Evolutionary conservation across 2,329 filamentous ascomycete genomes (phyloP).

Genomic region (Epichloe scottii): DNA sequence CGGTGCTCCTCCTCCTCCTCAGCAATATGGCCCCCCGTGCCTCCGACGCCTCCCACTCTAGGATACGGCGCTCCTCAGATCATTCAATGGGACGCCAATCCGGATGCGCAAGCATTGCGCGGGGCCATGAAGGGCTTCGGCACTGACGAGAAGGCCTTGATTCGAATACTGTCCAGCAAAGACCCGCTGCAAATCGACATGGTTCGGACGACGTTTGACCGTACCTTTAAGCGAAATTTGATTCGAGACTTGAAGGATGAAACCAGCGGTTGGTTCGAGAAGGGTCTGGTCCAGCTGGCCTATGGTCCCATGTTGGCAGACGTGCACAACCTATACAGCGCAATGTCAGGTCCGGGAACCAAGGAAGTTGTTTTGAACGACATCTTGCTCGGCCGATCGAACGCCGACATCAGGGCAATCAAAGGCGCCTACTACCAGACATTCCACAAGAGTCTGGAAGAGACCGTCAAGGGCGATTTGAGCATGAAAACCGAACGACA

Average conservation of each 20-base stretch:
- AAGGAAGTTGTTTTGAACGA: constrained; percentile 83
- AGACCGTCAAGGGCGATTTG: constrained; percentile 64
- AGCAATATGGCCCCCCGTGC: constrained; percentile 25
- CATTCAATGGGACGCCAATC: constrained; percentile 54
- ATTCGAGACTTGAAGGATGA: constrained; percentile 67
- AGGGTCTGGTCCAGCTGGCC: constrained; percentile 61
- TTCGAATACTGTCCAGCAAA: constrained; percentile 55
- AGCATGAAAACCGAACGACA: constrained; percentile 77
- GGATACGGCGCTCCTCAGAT: constrained; percentile 65
- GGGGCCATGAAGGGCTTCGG: constrained; percentile 89
- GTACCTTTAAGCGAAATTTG: constrained; percentile 53
- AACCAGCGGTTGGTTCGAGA: constrained; percentile 60
- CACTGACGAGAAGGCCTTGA: constrained; percentile 70
- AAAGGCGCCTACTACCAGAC: constrained; percentile 62
- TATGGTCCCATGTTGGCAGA: constrained; percentile 73
- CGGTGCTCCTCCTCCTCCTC: constrained; percentile 25
- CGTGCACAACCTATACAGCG: constrained; percentile 54
- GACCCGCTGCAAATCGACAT: constrained; percentile 67
- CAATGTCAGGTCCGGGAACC: constrained; percentile 70
- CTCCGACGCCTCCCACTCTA: constrained; percentile 52
- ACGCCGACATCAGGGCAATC: constrained; percentile 81
- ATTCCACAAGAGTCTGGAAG: constrained; percentile 54
- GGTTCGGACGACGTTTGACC: constrained; percentile 54
- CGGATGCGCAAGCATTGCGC: constrained; percentile 59
- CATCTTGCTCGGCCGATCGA: constrained; percentile 67